Percentiles rank a stretch among this genome's conserved stretches.
These are phyloP conservation scores for Trypanosoma vivax DNA, from an alignment of 208 protist species.

Conservation along the genomic window DNA sequence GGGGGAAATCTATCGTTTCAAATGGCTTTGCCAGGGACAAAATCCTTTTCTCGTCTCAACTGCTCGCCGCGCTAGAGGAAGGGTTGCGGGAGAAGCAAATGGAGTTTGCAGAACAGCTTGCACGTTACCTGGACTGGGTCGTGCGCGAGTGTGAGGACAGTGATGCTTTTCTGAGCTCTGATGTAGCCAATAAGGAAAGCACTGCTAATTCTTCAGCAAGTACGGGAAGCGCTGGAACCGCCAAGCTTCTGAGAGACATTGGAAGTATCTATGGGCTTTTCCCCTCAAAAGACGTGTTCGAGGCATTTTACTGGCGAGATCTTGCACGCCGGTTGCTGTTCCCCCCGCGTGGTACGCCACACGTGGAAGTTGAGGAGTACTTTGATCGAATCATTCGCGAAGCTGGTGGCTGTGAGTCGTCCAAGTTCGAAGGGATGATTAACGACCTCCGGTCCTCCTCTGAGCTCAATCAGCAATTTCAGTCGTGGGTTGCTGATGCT, in stretches of 20 bases:
- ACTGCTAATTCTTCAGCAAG: not conserved
- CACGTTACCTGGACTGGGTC: constrained; percentile 85
- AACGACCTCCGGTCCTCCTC: constrained; percentile 35
- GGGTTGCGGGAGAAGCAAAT: constrained; percentile 81
- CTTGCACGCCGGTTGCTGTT: constrained; percentile 90
- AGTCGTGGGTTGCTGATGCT: constrained; percentile 23
- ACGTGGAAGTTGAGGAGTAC: constrained; percentile 79
- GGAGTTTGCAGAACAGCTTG: constrained; percentile 89
- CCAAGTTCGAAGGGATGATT: constrained; percentile 95
- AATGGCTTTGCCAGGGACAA: constrained; percentile 42
- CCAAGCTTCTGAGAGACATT: constrained; percentile 29
- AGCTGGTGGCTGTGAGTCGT: constrained; percentile 92
- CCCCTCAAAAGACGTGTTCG: constrained; percentile 93
- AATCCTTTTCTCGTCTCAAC: constrained; percentile 53
- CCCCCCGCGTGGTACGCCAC: constrained; percentile 52
- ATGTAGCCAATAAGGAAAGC: not conserved
- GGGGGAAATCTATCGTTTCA: constrained; percentile 39
- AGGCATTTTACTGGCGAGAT: constrained; percentile 94
- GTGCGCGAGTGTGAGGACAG: constrained; percentile 51
- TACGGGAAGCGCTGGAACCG: not conserved
- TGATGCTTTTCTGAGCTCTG: not conserved
- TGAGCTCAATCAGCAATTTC: constrained; percentile 37
- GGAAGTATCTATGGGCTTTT: constrained; percentile 83
- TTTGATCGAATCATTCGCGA: constrained; percentile 91
- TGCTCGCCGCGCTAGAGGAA: constrained; percentile 86